Evolutionary conservation across 1,284 basidiomycete genomes (phyloP).

Genomic region (Singerocomus rubriflavus): DNA sequence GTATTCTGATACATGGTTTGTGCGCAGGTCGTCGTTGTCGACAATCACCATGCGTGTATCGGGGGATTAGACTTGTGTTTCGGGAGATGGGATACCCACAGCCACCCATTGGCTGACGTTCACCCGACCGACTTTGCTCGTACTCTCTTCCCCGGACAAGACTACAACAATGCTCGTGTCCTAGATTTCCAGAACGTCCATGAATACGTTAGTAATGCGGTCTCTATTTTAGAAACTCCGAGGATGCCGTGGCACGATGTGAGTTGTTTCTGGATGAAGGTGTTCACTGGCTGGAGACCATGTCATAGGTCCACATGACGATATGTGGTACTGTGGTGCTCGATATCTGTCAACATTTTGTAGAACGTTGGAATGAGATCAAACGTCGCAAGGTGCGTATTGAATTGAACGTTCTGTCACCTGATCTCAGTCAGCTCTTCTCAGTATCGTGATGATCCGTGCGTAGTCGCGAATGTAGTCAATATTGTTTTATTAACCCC

Average conservation of each 20-base stretch:
- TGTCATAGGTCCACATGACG: slow-evolving; percentile 74
- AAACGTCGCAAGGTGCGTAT: slow-evolving; percentile 67
- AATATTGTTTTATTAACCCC: slow-evolving; percentile 5
- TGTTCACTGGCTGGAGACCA: neutral
- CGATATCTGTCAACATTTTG: slow-evolving; percentile 89
- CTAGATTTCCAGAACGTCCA: slow-evolving; percentile 82
- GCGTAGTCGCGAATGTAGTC: slow-evolving; percentile 23
- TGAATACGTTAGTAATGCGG: slow-evolving; percentile 72
- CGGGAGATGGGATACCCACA: slow-evolving; percentile 92
- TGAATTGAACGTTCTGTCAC: neutral
- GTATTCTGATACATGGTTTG: slow-evolving; percentile 3
- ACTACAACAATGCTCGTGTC: slow-evolving; percentile 85
- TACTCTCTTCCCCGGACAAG: slow-evolving; percentile 91
- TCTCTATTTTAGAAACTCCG: slow-evolving; percentile 68
- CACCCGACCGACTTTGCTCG: slow-evolving; percentile 81
- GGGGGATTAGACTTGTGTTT: slow-evolving; percentile 92
- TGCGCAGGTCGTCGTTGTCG: slow-evolving; percentile 71
- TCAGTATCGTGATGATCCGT: slow-evolving; percentile 55
- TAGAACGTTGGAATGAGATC: slow-evolving; percentile 85
- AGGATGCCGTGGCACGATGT: slow-evolving; percentile 93
- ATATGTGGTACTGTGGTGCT: slow-evolving; percentile 80
- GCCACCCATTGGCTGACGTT: slow-evolving; percentile 83
- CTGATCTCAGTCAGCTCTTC: slow-evolving; percentile 9
- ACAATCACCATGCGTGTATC: slow-evolving; percentile 79
- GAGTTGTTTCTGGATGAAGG: slow-evolving; percentile 21